These are phyloP conservation scores for Spathaspora passalidarum DNA, from an alignment of 805 yeast species.

Conservation along the genomic window DNA sequence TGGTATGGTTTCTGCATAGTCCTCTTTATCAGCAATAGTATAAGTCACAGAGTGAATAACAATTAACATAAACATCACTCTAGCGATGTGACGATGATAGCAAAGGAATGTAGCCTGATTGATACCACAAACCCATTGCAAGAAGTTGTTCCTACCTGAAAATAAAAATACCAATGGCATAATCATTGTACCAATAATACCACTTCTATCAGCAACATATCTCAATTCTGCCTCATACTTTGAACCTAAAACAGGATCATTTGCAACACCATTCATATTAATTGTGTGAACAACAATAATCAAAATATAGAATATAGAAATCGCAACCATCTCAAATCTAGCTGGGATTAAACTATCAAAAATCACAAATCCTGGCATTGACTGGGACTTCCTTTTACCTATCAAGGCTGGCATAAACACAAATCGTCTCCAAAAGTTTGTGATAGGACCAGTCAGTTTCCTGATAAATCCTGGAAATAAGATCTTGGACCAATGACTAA, in stretches of 20 bases:
- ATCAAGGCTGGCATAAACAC: conserved; percentile 38
- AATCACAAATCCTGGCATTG: conserved; percentile 16
- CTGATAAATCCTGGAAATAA: conserved; percentile 18
- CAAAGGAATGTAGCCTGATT: conserved; percentile 28
- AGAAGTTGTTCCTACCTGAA: conserved; percentile 34
- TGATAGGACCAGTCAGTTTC: conserved; percentile 24
- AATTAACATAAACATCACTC: conserved; percentile 20
- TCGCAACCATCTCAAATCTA: conserved; percentile 32
- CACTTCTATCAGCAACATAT: conserved; percentile 39
- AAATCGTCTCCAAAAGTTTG: conserved; percentile 30
- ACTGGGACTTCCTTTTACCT: conserved; percentile 26
- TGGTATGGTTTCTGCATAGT: conserved; percentile 11
- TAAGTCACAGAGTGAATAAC: conserved; percentile 24
- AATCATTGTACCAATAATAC: conserved; percentile 24
- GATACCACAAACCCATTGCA: conserved; percentile 38
- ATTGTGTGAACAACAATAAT: conserved; percentile 20
- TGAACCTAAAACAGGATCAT: conserved; percentile 33
- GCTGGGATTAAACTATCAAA: conserved; percentile 38
- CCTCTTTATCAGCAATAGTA: conserved; percentile 6
- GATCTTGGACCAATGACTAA: conserved; percentile 32
- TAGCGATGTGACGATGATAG: conserved; percentile 26
- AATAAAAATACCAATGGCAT: conserved; percentile 32
- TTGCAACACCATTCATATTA: conserved; percentile 21
- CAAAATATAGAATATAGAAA: conserved; percentile 26
- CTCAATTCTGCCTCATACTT: conserved; percentile 35